Percentiles rank a stretch among this genome's conserved stretches.
Conservation (phyloP, 1,284 basidiomycete genomes). For the Trametes pubescens region DNA sequence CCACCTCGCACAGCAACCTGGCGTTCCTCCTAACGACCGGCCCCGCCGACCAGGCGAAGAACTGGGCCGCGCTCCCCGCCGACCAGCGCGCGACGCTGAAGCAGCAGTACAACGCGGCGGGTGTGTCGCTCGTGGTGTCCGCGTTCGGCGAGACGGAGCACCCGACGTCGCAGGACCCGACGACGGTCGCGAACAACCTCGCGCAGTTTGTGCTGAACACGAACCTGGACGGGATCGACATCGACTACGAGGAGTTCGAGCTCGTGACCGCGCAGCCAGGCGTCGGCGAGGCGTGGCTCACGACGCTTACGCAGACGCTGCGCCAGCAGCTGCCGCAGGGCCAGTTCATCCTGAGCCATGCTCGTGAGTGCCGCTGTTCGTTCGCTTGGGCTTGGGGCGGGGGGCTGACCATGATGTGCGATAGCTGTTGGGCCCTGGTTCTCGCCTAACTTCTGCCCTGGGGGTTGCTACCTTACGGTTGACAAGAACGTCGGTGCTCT, state of each 20-base stretch:
- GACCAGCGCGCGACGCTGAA: conserved; percentile 46
- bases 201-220: conserved; percentile 46
- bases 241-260: conserved; percentile 63
- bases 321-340: conserved; percentile 44
- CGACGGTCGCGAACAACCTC: conserved; percentile 52
- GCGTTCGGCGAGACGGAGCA: conserved; percentile 59
- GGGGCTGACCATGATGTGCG: background rate
- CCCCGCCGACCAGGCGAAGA: conserved; percentile 19
- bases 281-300: conserved; percentile 50
- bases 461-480: conserved; percentile 29
- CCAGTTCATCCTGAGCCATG: conserved; percentile 48
- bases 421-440: conserved; percentile 23
- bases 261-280: conserved; percentile 50
- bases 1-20: conserved; percentile 17
- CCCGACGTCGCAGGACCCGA: conserved; percentile 55
- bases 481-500: conserved; percentile 27
- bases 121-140: conserved; percentile 57
- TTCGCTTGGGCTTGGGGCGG: background rate
- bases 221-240: conserved; percentile 62
- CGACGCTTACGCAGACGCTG: conserved; percentile 51
- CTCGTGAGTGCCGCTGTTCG: conserved; percentile 28
- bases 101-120: conserved; percentile 52
- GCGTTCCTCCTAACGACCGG: conserved; percentile 24
- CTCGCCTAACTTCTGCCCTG: conserved; percentile 25
- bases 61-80: conserved; percentile 18